Conservation (phyloP, 1,284 basidiomycete species). For the Austroboletus novae-zelandiae region DNA sequence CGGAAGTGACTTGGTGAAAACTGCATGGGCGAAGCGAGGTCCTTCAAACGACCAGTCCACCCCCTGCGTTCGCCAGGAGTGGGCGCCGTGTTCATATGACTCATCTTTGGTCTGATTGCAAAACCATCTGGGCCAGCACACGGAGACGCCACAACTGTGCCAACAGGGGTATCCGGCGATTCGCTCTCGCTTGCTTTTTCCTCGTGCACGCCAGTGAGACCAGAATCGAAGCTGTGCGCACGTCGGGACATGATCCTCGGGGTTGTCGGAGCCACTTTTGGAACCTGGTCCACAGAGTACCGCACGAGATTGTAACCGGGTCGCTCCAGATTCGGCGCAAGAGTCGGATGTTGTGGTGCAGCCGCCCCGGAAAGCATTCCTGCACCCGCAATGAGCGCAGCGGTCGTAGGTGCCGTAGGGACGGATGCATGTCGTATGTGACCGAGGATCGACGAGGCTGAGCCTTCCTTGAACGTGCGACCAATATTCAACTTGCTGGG, state of each 20-base stretch:
- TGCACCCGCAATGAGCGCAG: slow-evolving; percentile 60
- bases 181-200: slow-evolving; percentile 7
- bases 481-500: slow-evolving; percentile 15
- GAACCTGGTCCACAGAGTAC: slow-evolving; percentile 31
- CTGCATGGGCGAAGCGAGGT: slow-evolving; percentile 21
- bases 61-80: slow-evolving; percentile 17
- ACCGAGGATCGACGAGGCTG: slow-evolving; percentile 26
- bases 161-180: slow-evolving; percentile 16
- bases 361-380: slow-evolving; percentile 54
- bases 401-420: slow-evolving; percentile 21
- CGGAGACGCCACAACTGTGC: slow-evolving; percentile 18
- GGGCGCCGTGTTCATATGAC: background rate
- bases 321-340: slow-evolving; percentile 55
- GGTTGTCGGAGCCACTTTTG: background rate
- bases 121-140: slow-evolving; percentile 12
- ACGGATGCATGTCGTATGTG: slow-evolving; percentile 20
- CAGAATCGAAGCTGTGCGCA: slow-evolving; percentile 10
- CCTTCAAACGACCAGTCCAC: slow-evolving; percentile 25
- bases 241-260: slow-evolving; percentile 8
- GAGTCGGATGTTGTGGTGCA: slow-evolving; percentile 46
- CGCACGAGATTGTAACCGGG: slow-evolving; percentile 62
- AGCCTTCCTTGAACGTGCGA: slow-evolving; percentile 19
- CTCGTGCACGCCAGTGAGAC: background rate
- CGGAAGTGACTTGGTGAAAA: slow-evolving; percentile 15
- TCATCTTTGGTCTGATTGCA: background rate